These are phyloP conservation scores for Marchantia polymorpha DNA, from an alignment of 225 moss, liverwort and hornwort species.

Conservation along the genomic window DNA sequence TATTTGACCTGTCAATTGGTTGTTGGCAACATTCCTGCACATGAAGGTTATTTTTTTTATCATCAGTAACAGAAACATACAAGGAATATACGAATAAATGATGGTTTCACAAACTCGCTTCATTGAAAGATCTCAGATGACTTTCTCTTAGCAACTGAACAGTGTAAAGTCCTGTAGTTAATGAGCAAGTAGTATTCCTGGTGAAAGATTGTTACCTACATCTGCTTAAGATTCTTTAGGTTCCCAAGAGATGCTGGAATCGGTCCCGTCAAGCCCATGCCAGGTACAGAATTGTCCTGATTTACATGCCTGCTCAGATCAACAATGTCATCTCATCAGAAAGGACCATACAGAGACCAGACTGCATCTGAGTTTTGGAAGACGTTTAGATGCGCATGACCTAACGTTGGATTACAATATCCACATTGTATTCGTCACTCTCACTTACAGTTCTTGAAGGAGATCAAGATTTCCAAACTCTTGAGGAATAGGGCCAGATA, in stretches of 20 bases:
- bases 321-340: not conserved
- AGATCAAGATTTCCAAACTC: constrained; percentile 1
- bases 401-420: not conserved
- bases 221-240: too few relatives aligned
- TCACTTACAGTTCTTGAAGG: constrained; percentile 5
- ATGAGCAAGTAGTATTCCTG: not conserved
- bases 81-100: too few relatives aligned
- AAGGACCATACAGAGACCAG: not conserved
- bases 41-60: not conserved
- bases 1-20: constrained; percentile 19
- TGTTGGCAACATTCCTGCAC: constrained; percentile 24
- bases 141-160: too few relatives aligned
- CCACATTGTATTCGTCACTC: not conserved
- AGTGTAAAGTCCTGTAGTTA: not conserved
- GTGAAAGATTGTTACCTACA: too few relatives aligned
- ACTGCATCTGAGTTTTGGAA: not conserved
- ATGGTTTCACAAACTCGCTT: too few relatives aligned
- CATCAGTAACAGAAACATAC: not conserved
- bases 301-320: not conserved
- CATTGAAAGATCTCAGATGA: too few relatives aligned
- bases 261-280: not conserved
- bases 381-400: not conserved
- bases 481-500: constrained; percentile 17
- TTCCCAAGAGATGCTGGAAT: not conserved
- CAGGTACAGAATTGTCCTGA: not conserved